Percentiles rank a stretch among this genome's conserved stretches.
These are phyloP conservation scores for Cenococcum geophilum DNA, from an alignment of 495 filamentous ascomycete genomes.

Conservation along the genomic window DNA sequence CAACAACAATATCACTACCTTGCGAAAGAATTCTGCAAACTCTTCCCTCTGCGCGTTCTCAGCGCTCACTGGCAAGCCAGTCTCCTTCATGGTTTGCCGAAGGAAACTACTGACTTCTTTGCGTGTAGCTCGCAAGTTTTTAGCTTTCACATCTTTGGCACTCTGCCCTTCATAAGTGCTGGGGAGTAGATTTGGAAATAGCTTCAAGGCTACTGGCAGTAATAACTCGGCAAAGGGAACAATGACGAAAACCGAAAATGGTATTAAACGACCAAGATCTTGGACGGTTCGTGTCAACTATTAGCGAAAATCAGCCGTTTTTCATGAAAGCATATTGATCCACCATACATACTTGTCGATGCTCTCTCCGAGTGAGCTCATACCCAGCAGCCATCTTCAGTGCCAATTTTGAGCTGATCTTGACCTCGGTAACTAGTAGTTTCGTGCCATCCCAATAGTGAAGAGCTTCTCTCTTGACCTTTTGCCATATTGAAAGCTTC, in stretches of 20 bases:
- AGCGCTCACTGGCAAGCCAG: slow-evolving; percentile 77
- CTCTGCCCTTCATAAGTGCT: slow-evolving; percentile 94
- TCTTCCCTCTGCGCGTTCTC: slow-evolving; percentile 87
- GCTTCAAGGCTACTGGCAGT: slow-evolving; percentile 83
- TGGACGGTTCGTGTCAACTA: slow-evolving; percentile 84
- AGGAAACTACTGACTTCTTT: slow-evolving; percentile 94
- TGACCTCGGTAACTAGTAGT: slow-evolving; percentile 83
- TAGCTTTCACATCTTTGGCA: slow-evolving; percentile 80
- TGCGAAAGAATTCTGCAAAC: slow-evolving; percentile 96
- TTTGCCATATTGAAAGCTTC: slow-evolving; percentile 82
- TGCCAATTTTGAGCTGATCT: slow-evolving; percentile 82
- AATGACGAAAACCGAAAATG: slow-evolving; percentile 94
- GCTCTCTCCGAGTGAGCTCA: slow-evolving; percentile 88
- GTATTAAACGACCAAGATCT: slow-evolving; percentile 86
- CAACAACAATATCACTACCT: slow-evolving; percentile 49
- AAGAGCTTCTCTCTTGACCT: slow-evolving; percentile 81
- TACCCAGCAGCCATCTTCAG: slow-evolving; percentile 98
- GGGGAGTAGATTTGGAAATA: slow-evolving; percentile 95
- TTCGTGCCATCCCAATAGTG: slow-evolving; percentile 99
- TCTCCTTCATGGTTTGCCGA: slow-evolving; percentile 83
- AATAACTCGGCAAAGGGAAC: slow-evolving; percentile 94
- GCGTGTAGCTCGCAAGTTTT: slow-evolving; percentile 72
- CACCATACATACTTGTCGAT: slow-evolving; percentile 58
- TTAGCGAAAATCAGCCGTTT: slow-evolving; percentile 4
- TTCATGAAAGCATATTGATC: neutral